Conservation (phyloP, 495 filamentous ascomycete genomes). For the Opeltia flavorubescens region DNA sequence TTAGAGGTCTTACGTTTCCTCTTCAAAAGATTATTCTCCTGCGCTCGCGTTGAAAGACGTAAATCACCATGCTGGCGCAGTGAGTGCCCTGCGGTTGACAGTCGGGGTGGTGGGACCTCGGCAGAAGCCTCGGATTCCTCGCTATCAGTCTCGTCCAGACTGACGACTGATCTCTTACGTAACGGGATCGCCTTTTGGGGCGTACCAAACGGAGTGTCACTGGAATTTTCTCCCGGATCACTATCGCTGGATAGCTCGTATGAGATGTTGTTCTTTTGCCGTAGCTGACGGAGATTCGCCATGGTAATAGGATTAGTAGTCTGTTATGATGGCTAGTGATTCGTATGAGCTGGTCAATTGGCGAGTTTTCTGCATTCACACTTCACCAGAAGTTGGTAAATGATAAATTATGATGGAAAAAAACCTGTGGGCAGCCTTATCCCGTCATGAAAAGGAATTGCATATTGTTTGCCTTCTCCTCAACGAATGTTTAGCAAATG, state of each 20-base stretch:
- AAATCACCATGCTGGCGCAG: conserved; percentile 14
- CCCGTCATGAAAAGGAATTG: no score
- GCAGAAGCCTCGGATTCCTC: conserved; percentile 6
- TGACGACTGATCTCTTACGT: conserved; percentile 2
- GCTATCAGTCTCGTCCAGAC: conserved; percentile 7
- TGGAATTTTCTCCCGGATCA: conserved; percentile 2
- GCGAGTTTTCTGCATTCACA: no score
- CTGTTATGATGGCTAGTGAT: neutral
- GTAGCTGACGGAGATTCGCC: conserved; percentile 3
- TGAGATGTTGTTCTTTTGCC: conserved; percentile 9
- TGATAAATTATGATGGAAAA: no score
- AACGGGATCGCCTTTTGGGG: conserved; percentile 6
- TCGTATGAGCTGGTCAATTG: neutral
- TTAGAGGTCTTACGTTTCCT: conserved; percentile 4
- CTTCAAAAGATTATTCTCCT: conserved; percentile 10
- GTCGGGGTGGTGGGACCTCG: conserved; percentile 6
- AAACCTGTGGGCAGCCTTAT: no score
- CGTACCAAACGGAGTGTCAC: conserved; percentile 12
- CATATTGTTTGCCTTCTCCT: no score
- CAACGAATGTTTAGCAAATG: no score
- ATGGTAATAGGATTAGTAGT: conserved; percentile 5
- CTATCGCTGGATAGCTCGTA: conserved; percentile 16
- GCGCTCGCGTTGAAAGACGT: conserved; percentile 8
- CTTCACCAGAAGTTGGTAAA: no score
- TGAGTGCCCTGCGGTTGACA: conserved; percentile 13